Conservation (phyloP, 305 asterid species). For the Solanum aculeatissimum region DNA sequence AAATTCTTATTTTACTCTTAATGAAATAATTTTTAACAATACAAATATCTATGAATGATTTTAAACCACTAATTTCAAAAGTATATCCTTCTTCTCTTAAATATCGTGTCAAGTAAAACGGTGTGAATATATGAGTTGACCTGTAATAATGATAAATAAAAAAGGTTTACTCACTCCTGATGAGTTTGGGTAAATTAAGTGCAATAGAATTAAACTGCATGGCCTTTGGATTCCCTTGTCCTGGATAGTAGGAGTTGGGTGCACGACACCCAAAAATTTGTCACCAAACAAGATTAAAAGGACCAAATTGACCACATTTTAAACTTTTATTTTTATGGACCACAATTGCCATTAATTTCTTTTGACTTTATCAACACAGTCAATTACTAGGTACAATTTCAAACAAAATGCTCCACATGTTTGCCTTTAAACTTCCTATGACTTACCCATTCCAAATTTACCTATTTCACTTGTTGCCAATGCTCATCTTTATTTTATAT, state of each 20-base stretch:
- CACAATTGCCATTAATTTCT: background rate
- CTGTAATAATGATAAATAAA: background rate
- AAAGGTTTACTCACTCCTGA: no score
- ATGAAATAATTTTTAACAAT: no score
- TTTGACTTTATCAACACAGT: slow-evolving; percentile 10
- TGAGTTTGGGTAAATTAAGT: no score
- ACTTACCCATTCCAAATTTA: background rate
- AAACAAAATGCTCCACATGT: slow-evolving; percentile 1
- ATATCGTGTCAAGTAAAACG: no score
- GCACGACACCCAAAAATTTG: slow-evolving; percentile 22
- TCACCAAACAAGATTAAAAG: background rate
- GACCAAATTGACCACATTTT: slow-evolving; percentile 13
- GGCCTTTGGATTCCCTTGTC: slow-evolving; percentile 25
- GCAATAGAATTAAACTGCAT: background rate
- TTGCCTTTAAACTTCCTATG: background rate
- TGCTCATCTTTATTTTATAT: background rate
- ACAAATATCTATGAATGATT: no score
- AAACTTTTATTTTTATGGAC: slow-evolving; percentile 1
- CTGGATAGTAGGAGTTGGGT: slow-evolving; percentile 3
- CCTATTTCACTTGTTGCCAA: background rate
- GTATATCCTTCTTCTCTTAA: no score
- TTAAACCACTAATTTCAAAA: no score
- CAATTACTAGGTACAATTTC: background rate
- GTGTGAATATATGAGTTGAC: no score
- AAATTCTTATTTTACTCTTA: no score